Base-by-base conservation (phyloP, 1,284 basidiomycete genomes). In the Cutaneotrichosporon curvatum region DNA sequence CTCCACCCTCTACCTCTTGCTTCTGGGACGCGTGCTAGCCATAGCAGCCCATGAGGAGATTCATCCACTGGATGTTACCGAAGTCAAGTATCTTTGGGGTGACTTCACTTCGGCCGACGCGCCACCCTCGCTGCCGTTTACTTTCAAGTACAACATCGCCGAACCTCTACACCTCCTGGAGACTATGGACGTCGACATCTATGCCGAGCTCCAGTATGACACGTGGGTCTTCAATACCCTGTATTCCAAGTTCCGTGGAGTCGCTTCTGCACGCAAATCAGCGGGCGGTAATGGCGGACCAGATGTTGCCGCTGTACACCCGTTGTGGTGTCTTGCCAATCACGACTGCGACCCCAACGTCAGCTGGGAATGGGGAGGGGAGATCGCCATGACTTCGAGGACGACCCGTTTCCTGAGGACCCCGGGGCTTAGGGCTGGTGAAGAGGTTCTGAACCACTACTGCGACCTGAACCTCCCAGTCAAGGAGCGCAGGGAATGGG, bases 301-400 rank as follows among this genome's bases (percentile, higher is more conserved):
- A 15, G 50, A 52, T 28, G 50, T 52, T 18, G 50, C 50, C 1
- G 47, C 50, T 15, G 50, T 52, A 11, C 50, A 52, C 33, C 46
- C 50, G n/a, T 36, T 42, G 36, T 52, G 50, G 50, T 52, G 50
- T 31, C 50, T 52, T 12, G 47, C 43, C 23, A 52, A 52, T 40
- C 50, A 52, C 43, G 43, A 48, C 40, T 52, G 50, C 33, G 50
- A 52, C 43, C 50, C 50, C 20, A 52, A 52, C 30, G 47, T 52
- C 15, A 40, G 31, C 10, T 52, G 50, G 50, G 47, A 52, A 36
- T 52, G 50, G 50, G 50, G 40, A 2, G 50, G 50, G 2, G 31
- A 31, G 16, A 52, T 52, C 20, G 33, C 28, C 18, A 30, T 48
- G 21, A 48, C 23, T 2, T 42, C 50, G 14, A 35, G 47, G 12